Conservation (phyloP, 2,329 filamentous ascomycete species). For the Fusarium concolor region DNA sequence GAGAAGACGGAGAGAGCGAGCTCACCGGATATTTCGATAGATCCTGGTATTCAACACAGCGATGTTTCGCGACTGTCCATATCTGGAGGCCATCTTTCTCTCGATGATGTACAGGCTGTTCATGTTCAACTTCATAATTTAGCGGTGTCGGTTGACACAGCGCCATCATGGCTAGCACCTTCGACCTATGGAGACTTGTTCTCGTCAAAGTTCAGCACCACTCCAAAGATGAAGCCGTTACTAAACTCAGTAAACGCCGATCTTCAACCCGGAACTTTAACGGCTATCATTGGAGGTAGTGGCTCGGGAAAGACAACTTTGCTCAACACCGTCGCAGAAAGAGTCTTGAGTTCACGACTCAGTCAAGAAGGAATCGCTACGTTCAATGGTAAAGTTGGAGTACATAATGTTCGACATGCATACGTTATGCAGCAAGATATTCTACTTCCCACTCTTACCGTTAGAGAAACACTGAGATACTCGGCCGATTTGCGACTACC, state of each 20-base stretch:
- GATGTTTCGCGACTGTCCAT: constrained; percentile 45
- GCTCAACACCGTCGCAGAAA: constrained; percentile 77
- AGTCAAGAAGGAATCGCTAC: constrained; percentile 65
- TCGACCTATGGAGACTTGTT: constrained; percentile 59
- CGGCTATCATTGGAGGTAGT: constrained; percentile 80
- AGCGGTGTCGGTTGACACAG: constrained; percentile 67
- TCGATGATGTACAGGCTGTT: constrained; percentile 67
- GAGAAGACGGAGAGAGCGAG: constrained; percentile 51
- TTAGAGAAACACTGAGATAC: constrained; percentile 79
- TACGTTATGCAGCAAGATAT: constrained; percentile 85
- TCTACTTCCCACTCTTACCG: constrained; percentile 77
- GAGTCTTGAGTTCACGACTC: constrained; percentile 68
- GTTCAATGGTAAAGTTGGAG: constrained; percentile 70
- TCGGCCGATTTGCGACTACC: constrained; percentile 78
- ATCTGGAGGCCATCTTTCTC: constrained; percentile 54
- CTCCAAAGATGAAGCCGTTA: constrained; percentile 61
- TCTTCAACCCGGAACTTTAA: constrained; percentile 74
- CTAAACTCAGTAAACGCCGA: constrained; percentile 73
- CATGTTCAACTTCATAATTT: constrained; percentile 65
- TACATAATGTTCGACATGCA: constrained; percentile 68
- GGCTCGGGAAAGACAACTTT: constrained; percentile 80
- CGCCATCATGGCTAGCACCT: constrained; percentile 64
- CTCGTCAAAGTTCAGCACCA: constrained; percentile 53
- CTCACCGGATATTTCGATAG: constrained; percentile 49
- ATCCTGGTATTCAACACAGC: constrained; percentile 25